Conservation (phyloP, 208 protist genomes). For the Acanthamoeba lenticulata region DNA sequence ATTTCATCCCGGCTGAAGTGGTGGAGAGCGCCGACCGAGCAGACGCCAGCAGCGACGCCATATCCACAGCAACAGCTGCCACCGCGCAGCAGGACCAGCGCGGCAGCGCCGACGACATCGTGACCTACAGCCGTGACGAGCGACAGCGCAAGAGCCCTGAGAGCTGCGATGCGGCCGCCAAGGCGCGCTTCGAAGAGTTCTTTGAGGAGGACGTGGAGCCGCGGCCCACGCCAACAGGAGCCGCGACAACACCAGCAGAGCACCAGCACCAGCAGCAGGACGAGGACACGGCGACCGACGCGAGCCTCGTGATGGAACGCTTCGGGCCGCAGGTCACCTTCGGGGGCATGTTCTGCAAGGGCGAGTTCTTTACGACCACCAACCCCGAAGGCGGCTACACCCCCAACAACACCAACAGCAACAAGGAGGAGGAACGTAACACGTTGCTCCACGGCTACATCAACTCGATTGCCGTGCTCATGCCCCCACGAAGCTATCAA, state of each 20-base stretch:
- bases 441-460: slow-evolving; percentile 26
- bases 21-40: neutral
- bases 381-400: too few species aligned
- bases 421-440: neutral
- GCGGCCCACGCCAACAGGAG: neutral
- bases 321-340: neutral
- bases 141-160: neutral
- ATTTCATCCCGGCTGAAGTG: slow-evolving; percentile 6
- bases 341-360: slow-evolving; percentile 44
- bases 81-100: neutral
- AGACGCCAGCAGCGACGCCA: neutral
- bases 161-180: neutral
- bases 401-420: neutral
- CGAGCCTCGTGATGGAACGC: neutral
- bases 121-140: neutral
- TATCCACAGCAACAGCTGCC: too few species aligned
- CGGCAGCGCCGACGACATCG: neutral
- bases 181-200: neutral
- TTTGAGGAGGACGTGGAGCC: neutral
- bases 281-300: neutral
- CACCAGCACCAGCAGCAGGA: neutral
- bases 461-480: slow-evolving; percentile 11
- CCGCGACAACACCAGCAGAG: neutral
- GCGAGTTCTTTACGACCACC: slow-evolving; percentile 11
- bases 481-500: slow-evolving; percentile 3